phyloP scores from a whole-genome alignment of 768 basidiomycete genomes.

The Leccinum aurantiacum region DNA sequence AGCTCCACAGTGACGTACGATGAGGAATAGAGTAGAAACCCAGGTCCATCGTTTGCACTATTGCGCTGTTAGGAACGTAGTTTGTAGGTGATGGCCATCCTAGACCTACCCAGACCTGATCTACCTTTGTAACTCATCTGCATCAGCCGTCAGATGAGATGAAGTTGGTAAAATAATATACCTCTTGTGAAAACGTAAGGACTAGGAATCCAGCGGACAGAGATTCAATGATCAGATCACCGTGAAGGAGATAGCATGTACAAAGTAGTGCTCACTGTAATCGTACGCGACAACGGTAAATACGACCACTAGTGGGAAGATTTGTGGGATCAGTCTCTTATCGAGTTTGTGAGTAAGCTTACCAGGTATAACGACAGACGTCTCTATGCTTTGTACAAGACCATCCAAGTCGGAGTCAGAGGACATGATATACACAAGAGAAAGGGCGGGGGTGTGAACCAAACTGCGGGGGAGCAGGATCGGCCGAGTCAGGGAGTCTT shows the following conservation, averaged over 20 bases:
- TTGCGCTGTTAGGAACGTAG: neutral
- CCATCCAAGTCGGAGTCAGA: neutral
- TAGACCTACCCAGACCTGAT: constrained; percentile 3
- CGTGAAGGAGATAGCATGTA: neutral
- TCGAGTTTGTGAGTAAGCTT: neutral
- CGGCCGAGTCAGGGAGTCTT: too few relatives aligned
- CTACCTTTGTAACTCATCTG: neutral
- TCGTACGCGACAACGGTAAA: constrained; percentile 13
- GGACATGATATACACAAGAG: neutral
- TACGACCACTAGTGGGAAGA: neutral
- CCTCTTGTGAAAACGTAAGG: constrained; percentile 16
- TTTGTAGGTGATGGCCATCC: too few relatives aligned
- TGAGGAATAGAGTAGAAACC: neutral
- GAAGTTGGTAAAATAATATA: neutral
- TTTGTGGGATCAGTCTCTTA: neutral
- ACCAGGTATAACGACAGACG: neutral
- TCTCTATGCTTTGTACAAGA: neutral
- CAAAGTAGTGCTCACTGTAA: constrained; percentile 7
- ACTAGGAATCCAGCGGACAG: neutral
- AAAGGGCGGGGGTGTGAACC: neutral
- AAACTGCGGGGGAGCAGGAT: neutral
- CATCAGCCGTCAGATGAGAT: neutral
- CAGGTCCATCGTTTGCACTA: neutral
- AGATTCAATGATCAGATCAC: neutral
- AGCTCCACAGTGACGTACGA: neutral